Percentiles rank a stretch among this genome's conserved stretches.
Conservation (phyloP, 345 rosid genomes). For the Acer negundo region DNA sequence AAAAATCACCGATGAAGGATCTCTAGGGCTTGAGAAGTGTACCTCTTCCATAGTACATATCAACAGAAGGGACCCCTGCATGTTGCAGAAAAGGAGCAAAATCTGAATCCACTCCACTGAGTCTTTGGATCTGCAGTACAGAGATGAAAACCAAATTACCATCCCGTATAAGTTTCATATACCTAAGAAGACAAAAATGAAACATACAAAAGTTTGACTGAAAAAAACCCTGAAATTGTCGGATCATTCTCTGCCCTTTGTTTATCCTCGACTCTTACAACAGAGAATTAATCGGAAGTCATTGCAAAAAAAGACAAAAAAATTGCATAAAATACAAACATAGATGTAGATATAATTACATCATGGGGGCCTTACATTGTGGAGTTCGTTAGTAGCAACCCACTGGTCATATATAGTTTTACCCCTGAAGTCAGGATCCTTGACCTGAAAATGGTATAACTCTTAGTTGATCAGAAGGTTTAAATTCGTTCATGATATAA, state of each 20-base stretch:
- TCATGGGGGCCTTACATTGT: constrained; percentile 36
- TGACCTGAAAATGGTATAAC: constrained; percentile 44
- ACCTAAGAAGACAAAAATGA: constrained; percentile 3
- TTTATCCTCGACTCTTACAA: not conserved
- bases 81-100: constrained; percentile 94
- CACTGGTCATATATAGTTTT: constrained; percentile 66
- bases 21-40: constrained; percentile 4
- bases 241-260: not conserved
- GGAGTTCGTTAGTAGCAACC: constrained; percentile 45
- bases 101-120: constrained; percentile 85
- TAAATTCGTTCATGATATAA: not conserved
- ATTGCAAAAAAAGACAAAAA: not conserved
- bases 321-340: not conserved
- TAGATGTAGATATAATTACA: not conserved
- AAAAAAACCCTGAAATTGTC: not conserved
- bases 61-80: constrained; percentile 87
- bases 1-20: not conserved
- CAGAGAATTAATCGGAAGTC: not conserved
- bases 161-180: constrained; percentile 8
- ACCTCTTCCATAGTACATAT: constrained; percentile 94
- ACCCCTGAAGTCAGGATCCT: constrained; percentile 69
- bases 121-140: constrained; percentile 75
- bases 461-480: constrained; percentile 5
- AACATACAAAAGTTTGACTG: constrained; percentile 7
- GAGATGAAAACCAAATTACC: constrained; percentile 12